Conservation (phyloP, 371 early-diverging fungal genomes). For the Mortierella sp. region DNA sequence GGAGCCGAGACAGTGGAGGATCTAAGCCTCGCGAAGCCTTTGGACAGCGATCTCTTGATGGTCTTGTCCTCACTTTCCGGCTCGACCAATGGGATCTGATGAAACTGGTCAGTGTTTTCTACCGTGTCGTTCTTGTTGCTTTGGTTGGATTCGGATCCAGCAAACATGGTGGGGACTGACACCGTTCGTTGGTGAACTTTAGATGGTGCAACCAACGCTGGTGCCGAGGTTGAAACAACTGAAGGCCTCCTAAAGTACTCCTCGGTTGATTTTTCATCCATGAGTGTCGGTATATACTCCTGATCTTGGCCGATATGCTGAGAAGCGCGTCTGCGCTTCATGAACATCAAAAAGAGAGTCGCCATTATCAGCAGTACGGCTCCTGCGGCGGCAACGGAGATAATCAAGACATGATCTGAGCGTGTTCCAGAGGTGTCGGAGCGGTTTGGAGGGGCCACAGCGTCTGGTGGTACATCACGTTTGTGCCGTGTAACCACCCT, state of each 20-base stretch:
- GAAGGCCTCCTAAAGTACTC: conserved; percentile 13
- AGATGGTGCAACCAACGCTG: conserved; percentile 8
- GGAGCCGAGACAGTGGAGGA: conserved; percentile 18
- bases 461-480: conserved; percentile 1
- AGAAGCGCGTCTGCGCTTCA: conserved; percentile 18
- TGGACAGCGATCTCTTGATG: conserved; percentile 18
- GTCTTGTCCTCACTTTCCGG: conserved; percentile 19
- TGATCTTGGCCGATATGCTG: conserved; percentile 24
- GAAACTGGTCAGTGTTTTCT: conserved; percentile 6
- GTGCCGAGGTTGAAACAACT: conserved; percentile 5
- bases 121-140: not conserved
- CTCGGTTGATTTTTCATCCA: conserved; percentile 22
- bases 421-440: not conserved
- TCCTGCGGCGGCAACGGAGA: conserved; percentile 10
- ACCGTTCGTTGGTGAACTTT: conserved; percentile 32
- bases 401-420: not conserved
- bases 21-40: conserved; percentile 6
- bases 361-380: conserved; percentile 15
- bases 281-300: conserved; percentile 11
- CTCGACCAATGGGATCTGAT: conserved; percentile 19
- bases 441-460: not conserved
- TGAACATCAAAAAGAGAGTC: conserved; percentile 17
- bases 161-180: conserved; percentile 21
- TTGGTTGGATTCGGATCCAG: not conserved
- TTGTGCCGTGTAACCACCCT: not conserved